Conservation (phyloP, 371 early-diverging fungal species). For the Mucor lusitanicus region DNA sequence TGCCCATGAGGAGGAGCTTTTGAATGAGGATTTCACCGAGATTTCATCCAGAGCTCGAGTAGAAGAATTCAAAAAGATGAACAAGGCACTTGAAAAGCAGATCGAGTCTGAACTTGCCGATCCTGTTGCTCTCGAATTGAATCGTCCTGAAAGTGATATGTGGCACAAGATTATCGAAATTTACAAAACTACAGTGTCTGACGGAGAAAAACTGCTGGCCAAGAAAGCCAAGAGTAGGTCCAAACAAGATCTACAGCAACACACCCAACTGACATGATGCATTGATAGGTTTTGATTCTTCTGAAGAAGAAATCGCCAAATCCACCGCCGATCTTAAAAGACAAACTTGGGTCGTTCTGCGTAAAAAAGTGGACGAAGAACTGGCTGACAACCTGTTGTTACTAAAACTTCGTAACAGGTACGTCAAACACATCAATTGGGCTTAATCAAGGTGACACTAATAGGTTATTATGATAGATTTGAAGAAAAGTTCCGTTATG, state of each 20-base stretch:
- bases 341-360: conserved; percentile 76
- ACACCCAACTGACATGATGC: neutral
- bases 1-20: conserved; percentile 62
- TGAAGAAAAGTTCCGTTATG: conserved; percentile 93
- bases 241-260: neutral
- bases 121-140: conserved; percentile 67
- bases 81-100: conserved; percentile 62
- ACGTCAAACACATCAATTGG: neutral
- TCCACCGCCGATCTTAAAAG: conserved; percentile 56
- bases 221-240: conserved; percentile 45
- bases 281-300: conserved; percentile 60
- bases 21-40: conserved; percentile 69
- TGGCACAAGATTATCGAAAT: conserved; percentile 72
- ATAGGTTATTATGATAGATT: conserved; percentile 48
- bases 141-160: conserved; percentile 64
- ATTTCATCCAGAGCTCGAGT: conserved; percentile 65
- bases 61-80: conserved; percentile 82
- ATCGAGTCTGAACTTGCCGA: conserved; percentile 69
- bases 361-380: conserved; percentile 80
- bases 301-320: conserved; percentile 52
- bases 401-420: conserved; percentile 70
- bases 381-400: conserved; percentile 80
- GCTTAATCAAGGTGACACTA: neutral
- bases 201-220: conserved; percentile 39
- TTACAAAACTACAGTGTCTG: conserved; percentile 58